Conservation (phyloP, 495 filamentous ascomycete species). For the Penicillium argentinense region DNA sequence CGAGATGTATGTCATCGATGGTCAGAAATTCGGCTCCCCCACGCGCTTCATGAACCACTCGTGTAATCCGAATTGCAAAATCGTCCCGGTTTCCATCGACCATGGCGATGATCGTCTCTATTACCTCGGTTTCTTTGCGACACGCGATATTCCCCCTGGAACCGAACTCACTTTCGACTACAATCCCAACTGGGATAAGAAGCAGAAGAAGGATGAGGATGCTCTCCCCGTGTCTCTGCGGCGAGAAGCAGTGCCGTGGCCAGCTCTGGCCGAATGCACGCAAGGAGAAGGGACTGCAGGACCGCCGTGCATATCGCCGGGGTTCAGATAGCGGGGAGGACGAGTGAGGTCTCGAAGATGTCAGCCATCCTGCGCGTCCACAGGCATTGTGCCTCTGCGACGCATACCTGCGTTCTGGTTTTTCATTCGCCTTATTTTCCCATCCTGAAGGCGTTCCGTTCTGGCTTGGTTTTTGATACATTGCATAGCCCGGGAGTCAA, state of each 20-base stretch:
- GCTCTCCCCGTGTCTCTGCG: conserved; percentile 68
- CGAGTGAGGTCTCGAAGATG: neutral
- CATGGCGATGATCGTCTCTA: conserved; percentile 74
- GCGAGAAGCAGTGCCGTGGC: conserved; percentile 62
- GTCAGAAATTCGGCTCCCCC: conserved; percentile 55
- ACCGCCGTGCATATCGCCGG: too few relatives aligned
- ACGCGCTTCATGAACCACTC: conserved; percentile 68
- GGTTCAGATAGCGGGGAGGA: neutral
- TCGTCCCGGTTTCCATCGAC: conserved; percentile 73
- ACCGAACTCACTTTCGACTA: conserved; percentile 92
- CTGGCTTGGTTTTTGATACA: too few relatives aligned
- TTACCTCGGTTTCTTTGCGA: conserved; percentile 84
- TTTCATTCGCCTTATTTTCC: too few relatives aligned
- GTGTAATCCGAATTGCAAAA: conserved; percentile 72
- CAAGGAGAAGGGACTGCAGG: conserved; percentile 29
- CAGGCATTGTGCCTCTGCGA: too few relatives aligned
- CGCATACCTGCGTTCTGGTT: too few relatives aligned
- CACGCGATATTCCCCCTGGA: conserved; percentile 61
- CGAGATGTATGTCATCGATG: conserved; percentile 57
- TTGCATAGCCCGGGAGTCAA: neutral
- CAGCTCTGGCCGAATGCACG: conserved; percentile 61
- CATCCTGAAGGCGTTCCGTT: too few relatives aligned
- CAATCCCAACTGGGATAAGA: conserved; percentile 54
- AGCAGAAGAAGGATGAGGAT: conserved; percentile 49
- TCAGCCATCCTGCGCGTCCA: too few relatives aligned